Evolutionary conservation across 768 basidiomycete species (phyloP), one percentile per base, ranked within the genome.

Genomic region (Ephemerocybe angulata): DNA sequence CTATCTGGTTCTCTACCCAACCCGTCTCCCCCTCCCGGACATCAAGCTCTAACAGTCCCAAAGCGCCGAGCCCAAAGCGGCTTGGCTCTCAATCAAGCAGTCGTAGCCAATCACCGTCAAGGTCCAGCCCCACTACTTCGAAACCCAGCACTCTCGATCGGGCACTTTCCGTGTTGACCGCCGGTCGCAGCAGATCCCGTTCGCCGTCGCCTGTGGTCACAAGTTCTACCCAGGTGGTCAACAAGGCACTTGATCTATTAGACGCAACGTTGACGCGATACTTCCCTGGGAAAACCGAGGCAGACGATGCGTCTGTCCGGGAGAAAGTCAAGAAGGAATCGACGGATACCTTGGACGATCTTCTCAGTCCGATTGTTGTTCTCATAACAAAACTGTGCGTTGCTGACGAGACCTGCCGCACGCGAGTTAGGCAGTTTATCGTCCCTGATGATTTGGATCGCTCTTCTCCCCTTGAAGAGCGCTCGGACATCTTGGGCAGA

Each of bases 381-480:
- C 78, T 98, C 35, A 67, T 97, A 46, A 81, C 85, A 5, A 81
- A 87, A 55, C 70, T 93, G 37, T 88, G 86, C 57, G 67, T 76
- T 17, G 88, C 80, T 2, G 85, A 88, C 60, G 83, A 84, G 52
- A 71, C 67, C 3, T 78, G 81, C 17, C 78, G 86, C 54, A 52
- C 68, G 33, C 76, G 83, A 24, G 66, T 91, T 56, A 79, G 84
- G 55, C 80, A 85, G 46, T 82, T 81, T 79, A 70, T 98, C 22
- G 70, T 94, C 5, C 94, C 95, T 0, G 71, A 81, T 0, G 83
- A 87, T 62, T 65, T 97, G 63, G 96, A 98, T 68, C 84, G 97
- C 42, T 82, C 86, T 8, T 72, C 68, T 8, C 81, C 90, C 3
- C 74, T 98, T 22, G 93, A 98, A 64, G 70, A 74, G 37, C 84